These are phyloP conservation scores for Wickerhamomyces hampshirensis DNA, from an alignment of 805 yeast genomes.

Conservation along the genomic window DNA sequence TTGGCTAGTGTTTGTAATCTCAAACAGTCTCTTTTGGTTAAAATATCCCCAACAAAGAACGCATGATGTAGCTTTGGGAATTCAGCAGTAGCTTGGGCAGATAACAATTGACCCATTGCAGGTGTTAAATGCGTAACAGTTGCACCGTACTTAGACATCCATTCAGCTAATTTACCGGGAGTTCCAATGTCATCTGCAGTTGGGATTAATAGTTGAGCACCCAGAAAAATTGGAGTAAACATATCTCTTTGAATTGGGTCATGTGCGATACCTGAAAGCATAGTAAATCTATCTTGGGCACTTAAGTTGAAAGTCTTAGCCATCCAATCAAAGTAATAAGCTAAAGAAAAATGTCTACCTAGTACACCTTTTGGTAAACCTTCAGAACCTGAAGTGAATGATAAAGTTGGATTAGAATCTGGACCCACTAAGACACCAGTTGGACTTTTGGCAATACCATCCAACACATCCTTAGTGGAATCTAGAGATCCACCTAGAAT, in stretches of 20 bases:
- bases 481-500: slow-evolving; percentile 52
- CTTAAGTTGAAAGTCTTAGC: slow-evolving; percentile 73
- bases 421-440: slow-evolving; percentile 96
- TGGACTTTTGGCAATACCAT: slow-evolving; percentile 44
- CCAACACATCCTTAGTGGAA: slow-evolving; percentile 44
- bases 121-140: slow-evolving; percentile 98
- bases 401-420: slow-evolving; percentile 92
- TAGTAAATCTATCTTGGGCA: slow-evolving; percentile 83
- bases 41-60: slow-evolving; percentile 95
- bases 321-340: slow-evolving; percentile 99
- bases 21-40: slow-evolving; percentile 95
- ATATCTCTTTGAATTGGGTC: slow-evolving; percentile 99
- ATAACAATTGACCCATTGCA: slow-evolving; percentile 96
- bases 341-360: slow-evolving; percentile 95
- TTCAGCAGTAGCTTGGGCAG: slow-evolving; percentile 90
- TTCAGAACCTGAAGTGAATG: slow-evolving; percentile 96
- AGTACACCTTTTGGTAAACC: slow-evolving; percentile 98
- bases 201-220: slow-evolving; percentile 90
- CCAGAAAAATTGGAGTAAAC: slow-evolving; percentile 95
- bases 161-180: slow-evolving; percentile 94
- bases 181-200: slow-evolving; percentile 98
- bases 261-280: slow-evolving; percentile 98
- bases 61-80: slow-evolving; percentile 90
- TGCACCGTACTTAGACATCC: slow-evolving; percentile 91
- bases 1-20: slow-evolving; percentile 88